Base-by-base conservation (phyloP, 2,329 filamentous ascomycete genomes). In the Ustilaginoidea virens region DNA sequence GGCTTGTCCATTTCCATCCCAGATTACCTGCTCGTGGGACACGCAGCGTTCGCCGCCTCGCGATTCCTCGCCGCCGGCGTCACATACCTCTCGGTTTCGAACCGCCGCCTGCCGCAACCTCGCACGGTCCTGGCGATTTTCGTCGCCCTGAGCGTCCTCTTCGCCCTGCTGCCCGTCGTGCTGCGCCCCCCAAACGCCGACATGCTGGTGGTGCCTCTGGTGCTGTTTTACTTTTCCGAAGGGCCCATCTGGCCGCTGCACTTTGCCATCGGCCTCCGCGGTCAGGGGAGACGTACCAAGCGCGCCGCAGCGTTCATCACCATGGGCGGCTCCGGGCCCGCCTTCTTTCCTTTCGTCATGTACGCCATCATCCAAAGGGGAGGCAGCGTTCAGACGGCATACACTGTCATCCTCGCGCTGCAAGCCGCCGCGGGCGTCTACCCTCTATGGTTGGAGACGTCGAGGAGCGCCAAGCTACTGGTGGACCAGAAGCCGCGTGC, bases 211-310 rank as follows among this genome's bases (percentile, higher is more conserved):
- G 59, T 70, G n/a, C 74, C 81, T 38, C 56, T 80, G 3, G 60
- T 75, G 22, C 42, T 86, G 17, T 78, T 80, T 37, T 75, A 82
- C 39, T 82, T 92, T 51, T 82, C 80, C 44, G 81, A 87, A 49
- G 80, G 76, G 0, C 81, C 83, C 29, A 70, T 82, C 40, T 92
- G 81, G 61, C 83, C 85, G 0, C 73, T 86, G 2, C 74, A 90
- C 34, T 83, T 85, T 39, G 74, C 80, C 4, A 65, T 90, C 9
- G 80, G 78, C 3, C 74, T 92, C 34, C 70, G 81, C 3, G 82
- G 83, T 1, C 69, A 92, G 28, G 83, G 83, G 0, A 66, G 69
- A n/a, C 67, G 81, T 38, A 85, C 79, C 4, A 92, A 92, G 55
- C 67, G 76, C 27, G 81, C 78, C 0, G 76, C 78, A 0, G 78